Conservation (phyloP, 2,329 filamentous ascomycete species). For the Dothideomycetes sp. region DNA sequence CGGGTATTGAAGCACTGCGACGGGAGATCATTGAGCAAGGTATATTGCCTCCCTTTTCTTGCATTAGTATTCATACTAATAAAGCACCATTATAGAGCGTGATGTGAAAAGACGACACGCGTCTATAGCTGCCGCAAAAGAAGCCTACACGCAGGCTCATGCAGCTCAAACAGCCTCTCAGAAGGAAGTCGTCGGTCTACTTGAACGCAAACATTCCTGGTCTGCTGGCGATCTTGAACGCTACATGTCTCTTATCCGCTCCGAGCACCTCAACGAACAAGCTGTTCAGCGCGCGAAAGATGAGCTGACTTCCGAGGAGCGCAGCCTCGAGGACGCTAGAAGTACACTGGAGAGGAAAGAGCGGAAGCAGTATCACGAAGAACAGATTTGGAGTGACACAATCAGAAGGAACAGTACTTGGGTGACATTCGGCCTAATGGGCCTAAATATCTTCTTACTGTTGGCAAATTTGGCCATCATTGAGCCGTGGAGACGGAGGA, state of each 20-base stretch:
- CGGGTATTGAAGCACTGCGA: constrained; percentile 79
- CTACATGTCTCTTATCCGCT: constrained; percentile 85
- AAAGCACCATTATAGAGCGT: constrained; percentile 29
- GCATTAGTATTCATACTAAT: constrained; percentile 6
- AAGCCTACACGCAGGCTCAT: constrained; percentile 72
- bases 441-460: constrained; percentile 84
- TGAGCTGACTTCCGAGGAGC: constrained; percentile 63
- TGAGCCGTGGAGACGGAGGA: constrained; percentile 78
- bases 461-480: constrained; percentile 77
- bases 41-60: constrained; percentile 19
- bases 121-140: constrained; percentile 60
- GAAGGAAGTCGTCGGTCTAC: constrained; percentile 85
- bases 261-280: constrained; percentile 87
- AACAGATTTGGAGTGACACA: constrained; percentile 98
- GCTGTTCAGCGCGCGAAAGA: constrained; percentile 64
- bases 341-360: constrained; percentile 71
- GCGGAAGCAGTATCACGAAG: constrained; percentile 87
- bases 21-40: constrained; percentile 59
- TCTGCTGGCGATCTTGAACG: constrained; percentile 76
- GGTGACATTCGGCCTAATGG: constrained; percentile 98
- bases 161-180: constrained; percentile 76
- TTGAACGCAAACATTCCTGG: constrained; percentile 93
- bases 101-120: constrained; percentile 48
- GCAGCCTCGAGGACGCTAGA: constrained; percentile 65
- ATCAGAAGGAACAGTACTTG: constrained; percentile 94